Base-by-base conservation (phyloP, 768 basidiomycete species). In the Neoboletus subvelutipes region DNA sequence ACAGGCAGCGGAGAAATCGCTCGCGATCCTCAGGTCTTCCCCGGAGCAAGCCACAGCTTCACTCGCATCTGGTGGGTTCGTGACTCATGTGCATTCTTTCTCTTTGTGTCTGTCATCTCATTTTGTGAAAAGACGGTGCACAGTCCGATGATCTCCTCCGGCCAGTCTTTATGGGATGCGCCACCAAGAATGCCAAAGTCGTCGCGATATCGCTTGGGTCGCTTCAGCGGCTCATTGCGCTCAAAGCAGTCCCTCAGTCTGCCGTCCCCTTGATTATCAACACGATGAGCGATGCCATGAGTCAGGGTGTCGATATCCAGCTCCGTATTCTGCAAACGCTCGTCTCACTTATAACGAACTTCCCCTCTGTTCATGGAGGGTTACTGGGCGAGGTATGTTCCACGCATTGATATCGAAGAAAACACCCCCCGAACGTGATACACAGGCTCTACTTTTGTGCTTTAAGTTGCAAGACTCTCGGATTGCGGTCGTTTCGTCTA, bases 301-400 rank as follows among this genome's bases (percentile, higher is more conserved):
- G 83, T 29, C 94, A 96, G 69, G 97, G 94, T 7, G 95, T 98
- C 31, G 97, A 99, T 68, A 97, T 98, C 28, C 97, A 98, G 69
- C 81, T 98, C 39, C 88, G 91, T 50, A 91, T 98, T 28, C 79
- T 98, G 0, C 95, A 98, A 71, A 95, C 93, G 0, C 80, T 98
- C 10, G 84, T 97, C 11, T 92, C 90, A 0, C 83, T 99, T 11
- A 85, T 98, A 50, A 95, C 92, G 2, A 91, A 92, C 67, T 94
- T 94, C 66, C 83, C 84, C 1, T 83, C 82, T 9, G 84, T 96
- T 9, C 90, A 94, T 65, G 94, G 90, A 12, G 78, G 78, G 18
- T 71, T 94, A 12, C 76, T 98, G 4, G 93, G 86, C 22, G 87
- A 94, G 70, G 94, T 94, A 73, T 56, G 87, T 79, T 29, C 28